Base-by-base conservation (phyloP, 1,284 basidiomycete genomes). In the Phylloboletellus chloephorus region DNA sequence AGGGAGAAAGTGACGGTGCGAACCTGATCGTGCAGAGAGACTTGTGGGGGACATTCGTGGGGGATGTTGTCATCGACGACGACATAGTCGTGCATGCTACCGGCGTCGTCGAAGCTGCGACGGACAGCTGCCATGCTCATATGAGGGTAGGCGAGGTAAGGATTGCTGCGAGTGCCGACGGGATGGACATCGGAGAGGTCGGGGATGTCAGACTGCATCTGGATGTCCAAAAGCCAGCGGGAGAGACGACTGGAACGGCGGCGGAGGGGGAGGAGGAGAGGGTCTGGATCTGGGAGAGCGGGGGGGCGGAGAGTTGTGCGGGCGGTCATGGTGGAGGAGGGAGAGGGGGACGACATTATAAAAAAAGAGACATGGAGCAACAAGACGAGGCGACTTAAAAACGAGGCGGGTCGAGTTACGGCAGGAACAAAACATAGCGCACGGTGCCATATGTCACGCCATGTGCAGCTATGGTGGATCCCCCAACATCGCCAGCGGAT, bases 141-240 rank as follows among this genome's bases (percentile, higher is more conserved):
- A 46, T 74, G 74, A 12, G 76, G 74, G 48, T 77, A 77, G 0
- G 76, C 73, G 36, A 77, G 67, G 54, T 74, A 77, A 7, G 76
- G 71, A 46, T 71, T 66, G 41, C 64, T 61, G 26, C 50, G 61
- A 17, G 69, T 60, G 24, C 61, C 57, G 21, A 63, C 47, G 22
- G 56, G 55, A 26, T 61, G 52, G 19, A 52, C 49, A 26, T 57
- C 47, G 2, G 52, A 46, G 25, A 54, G 44, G 48, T 61, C 59
- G 5, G 52, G 12, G 19, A 37, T 12, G 31, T 53, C 56, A 17
- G 53, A 26, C 43, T 52, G 52, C 32, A 51, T 46, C 47, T 76
- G 76, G 56, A 83, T 78, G 33, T 84, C 79, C 31, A 71, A 65
- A 36, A 86, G 75, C 83, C 83, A 86, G 45, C 72, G 76, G 51